phyloP scores from a whole-genome alignment of 1,284 basidiomycete genomes.

The Ceratobasidium sp. region DNA sequence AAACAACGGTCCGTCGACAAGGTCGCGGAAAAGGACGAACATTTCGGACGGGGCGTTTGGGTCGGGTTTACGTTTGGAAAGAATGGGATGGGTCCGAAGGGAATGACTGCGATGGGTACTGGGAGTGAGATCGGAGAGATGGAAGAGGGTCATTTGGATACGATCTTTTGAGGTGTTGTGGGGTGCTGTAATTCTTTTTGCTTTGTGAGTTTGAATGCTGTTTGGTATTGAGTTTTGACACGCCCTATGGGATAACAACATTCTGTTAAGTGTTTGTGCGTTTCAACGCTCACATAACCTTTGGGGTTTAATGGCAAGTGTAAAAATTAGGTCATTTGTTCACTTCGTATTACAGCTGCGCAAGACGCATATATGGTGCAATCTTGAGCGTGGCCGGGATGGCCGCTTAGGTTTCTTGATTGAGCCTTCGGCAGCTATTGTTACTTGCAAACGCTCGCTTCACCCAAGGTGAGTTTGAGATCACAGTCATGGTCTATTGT shows the following conservation, averaged over 20 bases:
- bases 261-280: too few species aligned
- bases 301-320: too few species aligned
- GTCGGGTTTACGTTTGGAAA: constrained; percentile 98
- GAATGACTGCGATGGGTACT: constrained; percentile 24
- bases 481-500: too few species aligned
- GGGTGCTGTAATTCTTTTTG: not conserved
- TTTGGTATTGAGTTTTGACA: not conserved
- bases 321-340: too few species aligned
- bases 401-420: too few species aligned
- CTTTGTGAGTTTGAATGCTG: not conserved
- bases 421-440: too few species aligned
- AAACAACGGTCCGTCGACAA: constrained; percentile 95
- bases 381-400: too few species aligned
- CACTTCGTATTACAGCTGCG: too few species aligned
- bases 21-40: constrained; percentile 87
- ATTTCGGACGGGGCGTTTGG: constrained; percentile 83
- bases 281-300: too few species aligned
- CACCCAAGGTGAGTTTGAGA: too few species aligned
- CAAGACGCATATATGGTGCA: too few species aligned
- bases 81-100: constrained; percentile 63
- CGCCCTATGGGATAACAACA: not conserved
- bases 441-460: too few species aligned
- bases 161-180: constrained; percentile 12
- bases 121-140: constrained; percentile 35
- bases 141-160: constrained; percentile 36